Base-by-base conservation (phyloP, 2,329 filamentous ascomycete species). In the Penicillium vulpinum region DNA sequence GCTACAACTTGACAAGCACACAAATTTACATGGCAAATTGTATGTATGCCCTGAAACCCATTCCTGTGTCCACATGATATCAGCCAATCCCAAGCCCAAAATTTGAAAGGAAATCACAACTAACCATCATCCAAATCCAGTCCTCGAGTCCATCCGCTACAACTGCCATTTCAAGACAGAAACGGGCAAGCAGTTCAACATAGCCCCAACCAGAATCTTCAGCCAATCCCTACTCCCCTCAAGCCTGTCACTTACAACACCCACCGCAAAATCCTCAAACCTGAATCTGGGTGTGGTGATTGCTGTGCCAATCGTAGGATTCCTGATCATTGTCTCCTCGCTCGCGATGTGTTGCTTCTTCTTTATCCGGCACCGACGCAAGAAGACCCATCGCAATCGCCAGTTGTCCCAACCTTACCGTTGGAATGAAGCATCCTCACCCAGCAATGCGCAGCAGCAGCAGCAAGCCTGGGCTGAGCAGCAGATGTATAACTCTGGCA, bases 71-170 rank as follows among this genome's bases (percentile, higher is more conserved):
- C 6, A 18, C 26, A 11, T 16, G 15, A 45, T 18, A 38, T 21
- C 26, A 35, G 21, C 46, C 38, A 38, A 35, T 26, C 16, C 22
- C 7, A 39, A 29, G 22, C 21, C 10, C 28, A 24, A 13, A 4
- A 3, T 13, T 4, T 15, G 18, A 6, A 18, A 21, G 33, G 29
- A 47, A 33, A 41, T n/a, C 22, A 13, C 36, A 6, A 56, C 56
- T 53, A 26, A 62, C 39, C 36, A 47, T 39, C 45, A 26, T 21
- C 28, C 29, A 13, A 44, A 38, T 21, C 9, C 50, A 80, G 77
- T 78, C 62, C 62, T 80, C 35, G 77, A 80, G 70, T 70, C 77
- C 21, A 66, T 79, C 39, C 75, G 78, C 24, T 76, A 79, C 57
- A 75, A 76, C 51, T 80, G 78, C 61, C 72, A 76, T 49, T 76